phyloP scores from a whole-genome alignment of 176 grass and related monocot genomes.

The Aegilops speltoides region DNA sequence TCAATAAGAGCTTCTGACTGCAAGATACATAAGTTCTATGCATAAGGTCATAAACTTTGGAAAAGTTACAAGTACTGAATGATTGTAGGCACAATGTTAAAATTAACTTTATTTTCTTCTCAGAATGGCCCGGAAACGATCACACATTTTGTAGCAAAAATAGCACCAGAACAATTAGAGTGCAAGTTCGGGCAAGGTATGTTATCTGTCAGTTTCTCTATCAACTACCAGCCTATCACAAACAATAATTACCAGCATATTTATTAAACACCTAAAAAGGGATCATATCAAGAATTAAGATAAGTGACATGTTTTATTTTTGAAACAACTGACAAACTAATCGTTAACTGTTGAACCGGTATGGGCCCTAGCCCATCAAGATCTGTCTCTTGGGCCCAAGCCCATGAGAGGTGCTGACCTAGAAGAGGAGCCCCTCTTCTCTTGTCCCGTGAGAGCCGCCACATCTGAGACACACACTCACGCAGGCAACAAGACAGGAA shows the following conservation, averaged over 20 bases:
- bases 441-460: no score
- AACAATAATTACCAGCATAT: background rate
- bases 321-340: background rate
- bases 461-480: no score
- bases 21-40: slow-evolving; percentile 32
- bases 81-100: background rate
- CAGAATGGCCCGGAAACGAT: background rate
- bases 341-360: no score
- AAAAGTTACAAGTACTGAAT: background rate
- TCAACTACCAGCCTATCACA: background rate
- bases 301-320: slow-evolving; percentile 11
- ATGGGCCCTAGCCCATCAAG: no score
- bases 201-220: background rate
- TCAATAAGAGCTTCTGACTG: slow-evolving; percentile 77
- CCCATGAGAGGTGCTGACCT: no score
- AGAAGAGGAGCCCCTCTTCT: no score
- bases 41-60: slow-evolving; percentile 20
- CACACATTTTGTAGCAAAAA: background rate
- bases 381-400: no score
- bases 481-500: no score
- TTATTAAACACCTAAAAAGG: background rate
- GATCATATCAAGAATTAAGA: slow-evolving; percentile 17
- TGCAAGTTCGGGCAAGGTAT: background rate
- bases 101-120: slow-evolving; percentile 2
- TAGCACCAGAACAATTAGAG: slow-evolving; percentile 7